Evolutionary conservation across 2,329 filamentous ascomycete species (phyloP).

Genomic region (Xylaria sp.): DNA sequence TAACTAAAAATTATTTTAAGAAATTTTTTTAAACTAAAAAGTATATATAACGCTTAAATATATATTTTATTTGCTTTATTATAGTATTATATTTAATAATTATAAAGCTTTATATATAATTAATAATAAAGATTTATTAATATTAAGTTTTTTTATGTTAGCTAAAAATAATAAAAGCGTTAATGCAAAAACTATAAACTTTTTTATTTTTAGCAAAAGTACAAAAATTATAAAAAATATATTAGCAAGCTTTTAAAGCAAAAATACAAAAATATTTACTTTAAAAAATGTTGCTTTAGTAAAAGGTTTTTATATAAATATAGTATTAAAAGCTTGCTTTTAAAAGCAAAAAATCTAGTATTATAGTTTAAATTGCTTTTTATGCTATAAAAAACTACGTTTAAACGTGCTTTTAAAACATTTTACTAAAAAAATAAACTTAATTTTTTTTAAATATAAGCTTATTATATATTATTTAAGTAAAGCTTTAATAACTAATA

Average conservation of each 20-base stretch:
- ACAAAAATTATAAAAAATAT: background rate
- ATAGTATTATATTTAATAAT: conserved; percentile 1
- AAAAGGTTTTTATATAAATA: conserved; percentile 1
- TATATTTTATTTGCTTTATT: background rate
- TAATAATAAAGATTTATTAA: background rate
- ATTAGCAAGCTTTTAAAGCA: background rate
- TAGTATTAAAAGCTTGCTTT: background rate
- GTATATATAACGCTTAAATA: background rate
- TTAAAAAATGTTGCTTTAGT: background rate
- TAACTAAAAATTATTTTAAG: background rate
- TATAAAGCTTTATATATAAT: conserved; percentile 11
- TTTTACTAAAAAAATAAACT: conserved; percentile 1
- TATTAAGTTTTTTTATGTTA: background rate
- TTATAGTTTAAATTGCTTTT: background rate
- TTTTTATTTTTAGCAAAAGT: background rate
- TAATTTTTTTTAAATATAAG: conserved; percentile 14
- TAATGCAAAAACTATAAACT: background rate
- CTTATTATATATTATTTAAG: conserved; percentile 2
- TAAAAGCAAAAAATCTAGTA: background rate
- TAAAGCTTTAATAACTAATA: background rate
- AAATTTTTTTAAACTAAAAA: background rate
- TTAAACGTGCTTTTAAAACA: background rate
- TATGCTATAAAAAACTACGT: background rate
- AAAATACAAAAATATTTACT: background rate
- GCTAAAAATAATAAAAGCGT: background rate